phyloP scores from a whole-genome alignment of 2,329 filamentous ascomycete species.

The Ustulina deusta region DNA sequence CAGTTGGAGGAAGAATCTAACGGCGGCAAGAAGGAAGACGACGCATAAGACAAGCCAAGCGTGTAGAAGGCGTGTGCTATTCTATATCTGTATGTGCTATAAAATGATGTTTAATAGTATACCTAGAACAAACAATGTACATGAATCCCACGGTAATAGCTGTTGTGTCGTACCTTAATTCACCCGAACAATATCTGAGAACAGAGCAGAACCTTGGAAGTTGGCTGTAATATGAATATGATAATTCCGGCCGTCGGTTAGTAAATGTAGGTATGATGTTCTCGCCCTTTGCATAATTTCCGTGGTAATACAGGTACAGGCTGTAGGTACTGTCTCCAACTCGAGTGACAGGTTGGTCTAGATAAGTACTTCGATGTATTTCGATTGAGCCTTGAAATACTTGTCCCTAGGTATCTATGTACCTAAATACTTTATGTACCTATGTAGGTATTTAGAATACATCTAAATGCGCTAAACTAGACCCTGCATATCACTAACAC shows the following conservation, averaged over 20 bases:
- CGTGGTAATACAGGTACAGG: not conserved
- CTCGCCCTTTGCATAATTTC: not conserved
- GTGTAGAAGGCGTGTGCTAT: slow-evolving; percentile 46
- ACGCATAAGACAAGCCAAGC: slow-evolving; percentile 43
- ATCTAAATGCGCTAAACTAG: slow-evolving; percentile 32
- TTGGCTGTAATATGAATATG: not conserved
- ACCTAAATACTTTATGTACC: too few species aligned
- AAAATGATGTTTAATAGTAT: slow-evolving; percentile 38
- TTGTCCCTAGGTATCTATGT: too few species aligned
- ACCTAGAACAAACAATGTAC: slow-evolving; percentile 30
- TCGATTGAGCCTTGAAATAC: too few species aligned
- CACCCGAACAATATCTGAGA: too few species aligned
- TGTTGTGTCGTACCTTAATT: not conserved
- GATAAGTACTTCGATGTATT: too few species aligned
- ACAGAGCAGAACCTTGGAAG: not conserved
- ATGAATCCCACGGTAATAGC: slow-evolving; percentile 11
- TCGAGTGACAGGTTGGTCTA: too few species aligned
- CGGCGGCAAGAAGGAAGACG: slow-evolving; percentile 50
- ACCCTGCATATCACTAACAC: slow-evolving; percentile 35
- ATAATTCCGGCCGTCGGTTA: not conserved
- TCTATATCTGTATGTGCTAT: slow-evolving; percentile 19
- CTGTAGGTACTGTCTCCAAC: too few species aligned
- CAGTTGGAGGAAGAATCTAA: slow-evolving; percentile 81
- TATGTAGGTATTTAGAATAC: not conserved
- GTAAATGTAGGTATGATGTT: too few species aligned